Base-by-base conservation (phyloP, 805 yeast genomes). In the Wickerhamomyces canadensis region DNA sequence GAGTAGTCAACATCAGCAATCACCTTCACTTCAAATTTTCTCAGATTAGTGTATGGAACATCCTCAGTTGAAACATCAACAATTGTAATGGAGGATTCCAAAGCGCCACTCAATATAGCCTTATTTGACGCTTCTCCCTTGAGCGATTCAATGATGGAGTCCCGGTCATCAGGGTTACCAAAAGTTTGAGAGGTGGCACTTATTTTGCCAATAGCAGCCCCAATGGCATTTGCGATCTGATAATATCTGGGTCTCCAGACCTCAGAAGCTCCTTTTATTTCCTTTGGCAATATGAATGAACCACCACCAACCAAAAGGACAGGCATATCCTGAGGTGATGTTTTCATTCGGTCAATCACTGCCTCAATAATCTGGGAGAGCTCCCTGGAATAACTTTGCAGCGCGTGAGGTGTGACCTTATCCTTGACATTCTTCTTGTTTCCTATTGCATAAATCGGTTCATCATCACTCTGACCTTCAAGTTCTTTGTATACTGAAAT, bases 261-360 rank as follows among this genome's bases (percentile, higher is more conserved):
- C 34, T 60, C 55, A 3, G 70, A 62, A 10, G 73, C 72, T 22
- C 75, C 74, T 12, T 55, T 57, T 13, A 67, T 41, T 16, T 45
- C 35, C 9, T 47, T 44, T 9, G 73, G 72, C 10, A 62, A 57
- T 39, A 71, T 65, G 39, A 71, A 65, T 2, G 76, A 70, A 6
- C 76, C 76, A 29, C 77, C 76, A 33, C 76, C 76, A 25, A 71
- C 76, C 2, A 67, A 51, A 4, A 71, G 37, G 5, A 70, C 73
- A 1, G 72, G 68, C 13, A 68, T 45, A 12, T 62, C 65, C 9
- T 61, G 70, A 1, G 71, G 63, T 17, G 59, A 57, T 10, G 72
- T 67, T 48, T 63, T 64, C 66, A 67, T 64, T 28, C 65, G 45
- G 46, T 71, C 76, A 30, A 71, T 57, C 5, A 64, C 63, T 23